Conservation (phyloP, 1,139 yeast species). For the Yamadazyma conglobata region DNA sequence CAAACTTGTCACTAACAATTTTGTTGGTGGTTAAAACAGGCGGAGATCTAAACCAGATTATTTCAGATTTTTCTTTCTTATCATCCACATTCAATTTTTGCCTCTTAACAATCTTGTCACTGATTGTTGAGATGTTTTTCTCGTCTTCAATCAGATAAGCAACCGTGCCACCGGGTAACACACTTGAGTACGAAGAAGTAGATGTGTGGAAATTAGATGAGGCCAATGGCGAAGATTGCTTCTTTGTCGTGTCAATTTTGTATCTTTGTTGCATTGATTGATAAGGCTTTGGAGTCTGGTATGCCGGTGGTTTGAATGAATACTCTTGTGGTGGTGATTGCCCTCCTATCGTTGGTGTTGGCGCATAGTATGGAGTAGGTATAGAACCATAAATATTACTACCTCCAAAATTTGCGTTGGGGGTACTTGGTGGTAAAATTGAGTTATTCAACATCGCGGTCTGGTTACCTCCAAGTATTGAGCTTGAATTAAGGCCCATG, state of each 20-base stretch:
- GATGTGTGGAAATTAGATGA: constrained; percentile 28
- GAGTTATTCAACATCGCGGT: neutral
- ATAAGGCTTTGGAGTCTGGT: constrained; percentile 20
- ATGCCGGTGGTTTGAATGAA: constrained; percentile 15
- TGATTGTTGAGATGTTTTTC: constrained; percentile 16
- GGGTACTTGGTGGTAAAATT: constrained; percentile 1
- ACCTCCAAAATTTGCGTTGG: neutral
- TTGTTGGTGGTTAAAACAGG: constrained; percentile 60
- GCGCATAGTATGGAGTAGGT: constrained; percentile 1
- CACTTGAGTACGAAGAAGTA: constrained; percentile 34
- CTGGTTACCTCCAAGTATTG: neutral
- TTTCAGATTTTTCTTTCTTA: constrained; percentile 33
- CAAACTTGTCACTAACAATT: constrained; percentile 28
- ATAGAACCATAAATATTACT: constrained; percentile 1
- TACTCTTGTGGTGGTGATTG: constrained; percentile 13
- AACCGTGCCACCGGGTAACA: constrained; percentile 40
- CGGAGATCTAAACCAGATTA: constrained; percentile 80
- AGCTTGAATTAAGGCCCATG: neutral
- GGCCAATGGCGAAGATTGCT: constrained; percentile 19
- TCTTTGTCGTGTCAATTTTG: constrained; percentile 13
- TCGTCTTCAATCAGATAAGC: constrained; percentile 32
- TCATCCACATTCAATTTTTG: constrained; percentile 16
- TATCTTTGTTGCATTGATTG: constrained; percentile 17
- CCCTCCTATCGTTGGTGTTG: constrained; percentile 1
- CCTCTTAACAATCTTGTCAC: constrained; percentile 23